A percentile compares a stretch with the other conserved stretches of the same genome.
Evolutionary conservation across 2,329 filamentous ascomycete genomes (phyloP).

Genomic region (Emergomyces orientalis): DNA sequence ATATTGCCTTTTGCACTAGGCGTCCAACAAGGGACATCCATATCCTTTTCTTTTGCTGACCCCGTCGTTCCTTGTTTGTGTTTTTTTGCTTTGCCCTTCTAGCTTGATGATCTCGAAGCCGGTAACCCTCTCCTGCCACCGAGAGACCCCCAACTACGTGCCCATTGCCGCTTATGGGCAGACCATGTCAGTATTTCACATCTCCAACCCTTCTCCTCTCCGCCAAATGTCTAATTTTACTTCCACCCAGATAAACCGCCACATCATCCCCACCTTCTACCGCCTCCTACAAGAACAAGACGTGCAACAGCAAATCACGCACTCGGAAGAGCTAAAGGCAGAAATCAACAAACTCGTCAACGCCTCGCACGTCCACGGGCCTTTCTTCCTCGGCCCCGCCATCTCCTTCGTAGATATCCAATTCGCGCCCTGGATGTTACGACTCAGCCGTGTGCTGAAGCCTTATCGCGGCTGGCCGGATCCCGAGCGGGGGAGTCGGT

Average conservation of each 20-base stretch:
- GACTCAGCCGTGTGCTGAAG: constrained; percentile 56
- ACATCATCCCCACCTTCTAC: constrained; percentile 69
- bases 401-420: constrained; percentile 64
- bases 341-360: constrained; percentile 55
- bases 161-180: constrained; percentile 68
- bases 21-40: background rate
- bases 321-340: constrained; percentile 53
- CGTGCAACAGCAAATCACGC: constrained; percentile 46
- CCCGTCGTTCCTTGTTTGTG: background rate
- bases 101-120: constrained; percentile 64
- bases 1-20: background rate
- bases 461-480: constrained; percentile 59
- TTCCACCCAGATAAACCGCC: constrained; percentile 56
- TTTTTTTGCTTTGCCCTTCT: constrained; percentile 4
- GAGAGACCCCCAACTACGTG: constrained; percentile 55
- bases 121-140: constrained; percentile 55
- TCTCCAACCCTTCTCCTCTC: background rate
- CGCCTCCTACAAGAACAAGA: constrained; percentile 59
- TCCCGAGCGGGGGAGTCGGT: constrained; percentile 53
- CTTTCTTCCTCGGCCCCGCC: constrained; percentile 55
- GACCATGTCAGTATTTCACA: constrained; percentile 54
- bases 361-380: constrained; percentile 51
- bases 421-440: constrained; percentile 64
- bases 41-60: background rate
- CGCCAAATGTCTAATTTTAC: constrained; percentile 12